phyloP scores from a whole-genome alignment of 1,284 basidiomycete species.

The Thecaphora thlaspeos region DNA sequence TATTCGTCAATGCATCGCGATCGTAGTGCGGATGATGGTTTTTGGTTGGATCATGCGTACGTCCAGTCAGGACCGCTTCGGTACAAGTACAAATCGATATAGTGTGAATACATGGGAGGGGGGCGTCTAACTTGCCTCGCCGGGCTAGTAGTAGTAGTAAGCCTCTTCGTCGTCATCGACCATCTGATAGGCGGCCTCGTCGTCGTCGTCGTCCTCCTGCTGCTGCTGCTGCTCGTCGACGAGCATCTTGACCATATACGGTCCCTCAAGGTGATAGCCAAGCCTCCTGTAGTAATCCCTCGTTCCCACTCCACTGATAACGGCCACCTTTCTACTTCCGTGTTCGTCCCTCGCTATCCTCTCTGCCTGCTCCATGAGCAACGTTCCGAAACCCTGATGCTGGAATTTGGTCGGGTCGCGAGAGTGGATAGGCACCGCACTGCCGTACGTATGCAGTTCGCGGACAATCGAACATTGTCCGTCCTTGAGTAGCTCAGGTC shows the following conservation, averaged over 20 bases:
- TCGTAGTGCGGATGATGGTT: no score
- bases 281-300: conserved; percentile 90
- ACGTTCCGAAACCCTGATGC: conserved; percentile 83
- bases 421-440: conserved; percentile 93
- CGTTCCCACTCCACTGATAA: conserved; percentile 94
- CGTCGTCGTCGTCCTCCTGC: background rate
- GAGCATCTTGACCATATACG: conserved; percentile 62
- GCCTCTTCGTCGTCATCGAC: background rate
- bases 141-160: background rate
- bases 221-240: conserved; percentile 9
- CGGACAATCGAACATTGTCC: conserved; percentile 87
- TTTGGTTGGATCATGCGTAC: no score
- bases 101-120: no score
- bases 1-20: no score
- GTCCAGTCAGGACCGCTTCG: no score
- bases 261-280: conserved; percentile 91
- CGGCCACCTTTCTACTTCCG: conserved; percentile 87
- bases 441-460: conserved; percentile 98
- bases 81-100: conserved; percentile 1
- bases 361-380: conserved; percentile 99
- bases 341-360: conserved; percentile 97
- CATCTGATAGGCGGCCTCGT: no score
- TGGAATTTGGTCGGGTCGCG: conserved; percentile 84
- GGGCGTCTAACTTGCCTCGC: no score
- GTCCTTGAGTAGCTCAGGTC: conserved; percentile 80